phyloP scores from a whole-genome alignment of 495 filamentous ascomycete genomes.

The Thermochaetoides thermophila region DNA sequence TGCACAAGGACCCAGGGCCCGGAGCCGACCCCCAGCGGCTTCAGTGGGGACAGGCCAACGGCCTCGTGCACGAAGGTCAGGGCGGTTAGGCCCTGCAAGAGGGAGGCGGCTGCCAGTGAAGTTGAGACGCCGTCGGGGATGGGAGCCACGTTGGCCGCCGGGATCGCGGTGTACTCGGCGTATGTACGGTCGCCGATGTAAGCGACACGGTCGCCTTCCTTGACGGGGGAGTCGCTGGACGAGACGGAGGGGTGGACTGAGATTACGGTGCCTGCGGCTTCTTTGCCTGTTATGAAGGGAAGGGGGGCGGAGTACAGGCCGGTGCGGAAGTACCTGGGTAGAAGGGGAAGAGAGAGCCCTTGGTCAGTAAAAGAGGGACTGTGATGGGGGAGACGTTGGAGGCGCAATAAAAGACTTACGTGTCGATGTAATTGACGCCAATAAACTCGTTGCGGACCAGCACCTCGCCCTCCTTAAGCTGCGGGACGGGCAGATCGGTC shows the following conservation, averaged over 20 bases:
- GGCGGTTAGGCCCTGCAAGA: slow-evolving; percentile 80
- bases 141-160: slow-evolving; percentile 40
- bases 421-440: slow-evolving; percentile 85
- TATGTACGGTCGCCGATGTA: slow-evolving; percentile 50
- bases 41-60: slow-evolving; percentile 35
- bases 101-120: slow-evolving; percentile 47
- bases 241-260: slow-evolving; percentile 21
- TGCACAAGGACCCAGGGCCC: slow-evolving; percentile 73
- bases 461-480: slow-evolving; percentile 52
- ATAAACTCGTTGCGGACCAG: slow-evolving; percentile 75
- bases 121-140: slow-evolving; percentile 50
- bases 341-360: slow-evolving; percentile 1
- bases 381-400: neutral
- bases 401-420: slow-evolving; percentile 22
- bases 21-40: neutral
- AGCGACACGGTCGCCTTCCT: slow-evolving; percentile 40
- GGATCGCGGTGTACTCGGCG: slow-evolving; percentile 55
- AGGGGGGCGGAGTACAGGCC: slow-evolving; percentile 62
- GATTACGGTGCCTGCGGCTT: slow-evolving; percentile 44
- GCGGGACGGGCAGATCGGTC: slow-evolving; percentile 62
- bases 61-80: slow-evolving; percentile 68
- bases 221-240: slow-evolving; percentile 20
- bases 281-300: slow-evolving; percentile 71
- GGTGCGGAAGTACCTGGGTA: slow-evolving; percentile 66
- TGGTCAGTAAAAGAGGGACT: slow-evolving; percentile 2